Evolutionary conservation across 2,329 filamentous ascomycete species (phyloP), one percentile per base, ranked within the genome.

Genomic region (Colletotrichum nymphaeae): DNA sequence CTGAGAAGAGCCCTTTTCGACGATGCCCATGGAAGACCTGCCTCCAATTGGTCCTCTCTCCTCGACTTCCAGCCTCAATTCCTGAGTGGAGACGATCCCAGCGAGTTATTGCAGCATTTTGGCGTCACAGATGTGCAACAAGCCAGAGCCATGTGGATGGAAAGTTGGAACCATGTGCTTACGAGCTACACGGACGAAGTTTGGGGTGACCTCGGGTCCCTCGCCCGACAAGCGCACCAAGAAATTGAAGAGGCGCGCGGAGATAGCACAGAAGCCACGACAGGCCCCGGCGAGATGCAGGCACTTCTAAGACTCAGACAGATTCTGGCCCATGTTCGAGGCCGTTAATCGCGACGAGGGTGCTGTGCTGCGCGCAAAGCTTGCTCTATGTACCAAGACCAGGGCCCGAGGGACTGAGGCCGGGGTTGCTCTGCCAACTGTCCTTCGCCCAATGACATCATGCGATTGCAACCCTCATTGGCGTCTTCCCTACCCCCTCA

Each of bases 131-230:
- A 87, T 73, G 53, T 77, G 0, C 76, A 77, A 5, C 83, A 84
- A 70, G 85, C 84, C 26, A 85, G 81, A 77, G 77, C 82, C 59
- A 76, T 81, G 19, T 91, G 89, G 89, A 79, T 89, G 14, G 81
- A 84, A 46, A 86, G 90, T 76, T 92, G 90, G 90, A 84, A 85
- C 42, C 83, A 85, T 55, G 88, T 91, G 8, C 82, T 92, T 28
- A 86, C 84, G 2, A 82, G 84, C 42, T 92, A 93, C 76, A 87
- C 86, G 0, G 90, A 93, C 78, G 89, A 93, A 68, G 91, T 94
- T 28, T 94, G 92, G 92, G 92, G 92, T 24, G 90, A 89, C 69
- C 80, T 93, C 24, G 81, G 86, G 35, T 85, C 88, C 4, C 82
- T 93, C 42, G 87, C 91, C 11, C 82, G 85, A 63, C 86, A 89